Evolutionary conservation across 345 rosid species (phyloP), one percentile per base, ranked within the genome.

Genomic region (Gossypioides kirkii): DNA sequence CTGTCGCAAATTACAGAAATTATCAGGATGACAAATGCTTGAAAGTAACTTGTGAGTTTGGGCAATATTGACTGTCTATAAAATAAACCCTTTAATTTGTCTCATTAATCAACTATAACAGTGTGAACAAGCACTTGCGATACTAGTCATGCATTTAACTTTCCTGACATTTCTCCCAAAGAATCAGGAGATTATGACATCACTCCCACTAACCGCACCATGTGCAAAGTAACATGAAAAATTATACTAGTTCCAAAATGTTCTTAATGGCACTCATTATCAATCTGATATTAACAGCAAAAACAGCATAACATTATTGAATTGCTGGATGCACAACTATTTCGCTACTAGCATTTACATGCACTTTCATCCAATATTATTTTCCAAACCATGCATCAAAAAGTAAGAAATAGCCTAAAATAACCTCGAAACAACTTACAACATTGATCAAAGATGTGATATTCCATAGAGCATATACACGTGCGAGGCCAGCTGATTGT

Each of bases 391-490:
- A 50, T 20, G 76, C 18, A 69, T 65, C 9, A 49, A 10, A 10
- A 11, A 45, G 58, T 3, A 62, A n/a, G 36, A 18, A 60, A 45
- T 8, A 70, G 54, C 41, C 50, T 63, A n/a, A 72, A 45, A 12
- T 45, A 26, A 26, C 22, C 18, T 10, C 13, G 36, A 41, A 75
- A 70, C 4, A 70, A 86, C 96, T 91, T 88, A 94, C 98, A 18
- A 88, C 88, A 60, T 90, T 93, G 84, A 84, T 81, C 80, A 93
- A 77, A 28, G 98, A 93, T 17, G 90, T 83, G 47, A 93, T 22
- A 36, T 93, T 93, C 98, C 97, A 94, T 81, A 91, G 38, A 58
- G 97, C 97, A 87, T 94, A 59, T 59, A 59, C 38, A 25, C 62
- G 62, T 3, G 62, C 62, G 0, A 59, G 62, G 62, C 62, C 32